These are phyloP conservation scores for Aphanomyces stellatus DNA, from an alignment of 352 stramenopile species.

Conservation along the genomic window DNA sequence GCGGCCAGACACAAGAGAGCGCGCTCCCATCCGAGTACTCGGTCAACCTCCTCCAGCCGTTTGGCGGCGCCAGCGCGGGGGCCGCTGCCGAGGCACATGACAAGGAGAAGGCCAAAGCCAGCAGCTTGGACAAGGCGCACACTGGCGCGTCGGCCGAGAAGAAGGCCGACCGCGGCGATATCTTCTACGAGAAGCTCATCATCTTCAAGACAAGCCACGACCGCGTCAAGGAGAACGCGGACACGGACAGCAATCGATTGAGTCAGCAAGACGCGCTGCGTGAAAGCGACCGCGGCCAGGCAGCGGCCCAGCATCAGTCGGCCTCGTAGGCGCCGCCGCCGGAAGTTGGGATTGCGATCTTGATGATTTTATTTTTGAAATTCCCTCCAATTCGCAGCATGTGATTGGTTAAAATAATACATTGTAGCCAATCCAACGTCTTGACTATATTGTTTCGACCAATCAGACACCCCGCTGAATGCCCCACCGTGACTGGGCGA, in stretches of 20 bases:
- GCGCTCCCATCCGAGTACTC: not conserved
- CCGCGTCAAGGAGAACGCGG: constrained; percentile 5
- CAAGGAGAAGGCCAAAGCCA: not conserved
- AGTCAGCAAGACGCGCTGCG: not conserved
- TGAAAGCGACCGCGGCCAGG: not conserved
- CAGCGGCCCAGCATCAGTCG: too few relatives aligned
- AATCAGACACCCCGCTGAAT: too few relatives aligned
- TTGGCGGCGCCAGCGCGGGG: constrained; percentile 1
- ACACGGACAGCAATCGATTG: not conserved
- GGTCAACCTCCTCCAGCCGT: not conserved
- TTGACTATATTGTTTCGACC: too few relatives aligned
- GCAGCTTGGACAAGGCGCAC: constrained; percentile 11
- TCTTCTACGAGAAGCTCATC: constrained; percentile 21
- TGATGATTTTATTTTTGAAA: too few relatives aligned
- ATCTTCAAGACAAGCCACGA: constrained; percentile 21
- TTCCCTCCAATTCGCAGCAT: too few relatives aligned
- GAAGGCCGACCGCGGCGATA: constrained; percentile 18
- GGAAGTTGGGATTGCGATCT: too few relatives aligned
- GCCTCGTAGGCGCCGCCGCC: too few relatives aligned
- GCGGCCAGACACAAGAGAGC: too few relatives aligned
- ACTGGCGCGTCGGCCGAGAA: constrained; percentile 15
- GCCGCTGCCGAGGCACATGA: not conserved
- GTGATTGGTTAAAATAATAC: too few relatives aligned
- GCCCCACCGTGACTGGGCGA: too few relatives aligned
- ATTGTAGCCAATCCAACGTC: too few relatives aligned